These are phyloP conservation scores for Phialocephala subalpina DNA, from an alignment of 2,329 filamentous ascomycete genomes.

Conservation along the genomic window DNA sequence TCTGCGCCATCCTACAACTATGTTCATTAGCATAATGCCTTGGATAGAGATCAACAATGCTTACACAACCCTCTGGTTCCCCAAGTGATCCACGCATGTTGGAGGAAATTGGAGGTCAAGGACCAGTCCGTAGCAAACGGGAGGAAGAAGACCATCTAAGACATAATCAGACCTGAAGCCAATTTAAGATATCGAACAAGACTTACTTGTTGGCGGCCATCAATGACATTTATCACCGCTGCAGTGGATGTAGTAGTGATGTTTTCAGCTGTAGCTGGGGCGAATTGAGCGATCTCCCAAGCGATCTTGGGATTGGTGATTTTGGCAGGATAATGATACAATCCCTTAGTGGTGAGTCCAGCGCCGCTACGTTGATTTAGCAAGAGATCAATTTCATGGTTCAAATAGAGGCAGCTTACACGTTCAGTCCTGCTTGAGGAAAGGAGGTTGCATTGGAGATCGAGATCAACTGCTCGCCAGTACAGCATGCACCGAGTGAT, in stretches of 20 bases:
- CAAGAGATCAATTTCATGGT: neutral
- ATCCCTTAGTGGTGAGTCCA: slow-evolving; percentile 55
- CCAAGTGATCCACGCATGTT: slow-evolving; percentile 70
- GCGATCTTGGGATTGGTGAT: slow-evolving; percentile 62
- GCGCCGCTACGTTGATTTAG: slow-evolving; percentile 44
- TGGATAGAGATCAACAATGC: slow-evolving; percentile 37
- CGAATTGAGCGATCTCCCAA: slow-evolving; percentile 61
- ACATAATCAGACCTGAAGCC: neutral
- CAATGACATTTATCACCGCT: slow-evolving; percentile 66
- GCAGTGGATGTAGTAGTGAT: slow-evolving; percentile 51
- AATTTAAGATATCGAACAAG: neutral
- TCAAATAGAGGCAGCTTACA: slow-evolving; percentile 22
- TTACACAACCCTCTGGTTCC: slow-evolving; percentile 61
- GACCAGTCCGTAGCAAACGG: slow-evolving; percentile 51
- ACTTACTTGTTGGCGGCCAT: slow-evolving; percentile 58
- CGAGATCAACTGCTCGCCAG: slow-evolving; percentile 58
- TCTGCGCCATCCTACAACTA: slow-evolving; percentile 36
- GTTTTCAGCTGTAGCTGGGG: slow-evolving; percentile 49
- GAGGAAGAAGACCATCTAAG: slow-evolving; percentile 66
- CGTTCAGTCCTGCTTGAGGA: slow-evolving; percentile 58
- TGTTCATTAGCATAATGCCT: slow-evolving; percentile 43
- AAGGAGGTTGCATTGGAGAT: slow-evolving; percentile 61
- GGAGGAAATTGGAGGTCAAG: slow-evolving; percentile 61
- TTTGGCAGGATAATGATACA: slow-evolving; percentile 68
- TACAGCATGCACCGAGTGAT: slow-evolving; percentile 53